Conservation (phyloP, 148 eudicot species). For the Silene latifolia region DNA sequence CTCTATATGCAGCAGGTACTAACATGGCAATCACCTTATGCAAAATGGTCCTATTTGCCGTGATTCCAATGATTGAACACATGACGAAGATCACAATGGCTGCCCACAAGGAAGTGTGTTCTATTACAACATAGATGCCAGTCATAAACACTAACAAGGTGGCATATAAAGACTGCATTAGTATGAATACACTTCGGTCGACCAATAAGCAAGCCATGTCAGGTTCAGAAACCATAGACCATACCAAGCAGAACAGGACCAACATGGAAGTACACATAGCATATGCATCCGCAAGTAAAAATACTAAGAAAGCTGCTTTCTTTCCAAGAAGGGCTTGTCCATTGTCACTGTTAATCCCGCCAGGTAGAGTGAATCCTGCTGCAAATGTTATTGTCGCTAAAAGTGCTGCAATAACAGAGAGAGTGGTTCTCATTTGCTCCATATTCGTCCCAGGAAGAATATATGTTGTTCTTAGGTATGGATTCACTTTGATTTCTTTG, state of each 20-base stretch:
- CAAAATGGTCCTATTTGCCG: too few relatives aligned
- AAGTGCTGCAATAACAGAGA: slow-evolving; percentile 9
- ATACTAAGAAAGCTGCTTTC: background rate
- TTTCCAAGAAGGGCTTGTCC: background rate
- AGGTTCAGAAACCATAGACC: background rate
- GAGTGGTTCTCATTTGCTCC: background rate
- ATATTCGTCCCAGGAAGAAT: too few relatives aligned
- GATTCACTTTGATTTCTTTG: background rate
- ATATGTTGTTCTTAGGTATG: background rate
- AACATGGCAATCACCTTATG: too few relatives aligned
- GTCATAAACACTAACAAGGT: slow-evolving; percentile 13
- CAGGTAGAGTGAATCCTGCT: slow-evolving; percentile 11
- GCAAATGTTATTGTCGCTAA: slow-evolving; percentile 11
- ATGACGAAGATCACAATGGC: background rate
- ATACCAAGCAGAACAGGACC: background rate
- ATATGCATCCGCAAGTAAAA: too few relatives aligned
- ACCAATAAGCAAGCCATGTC: background rate
- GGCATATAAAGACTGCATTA: slow-evolving; percentile 2
- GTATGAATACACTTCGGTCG: background rate
- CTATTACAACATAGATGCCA: slow-evolving; percentile 3
- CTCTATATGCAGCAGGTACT: too few relatives aligned
- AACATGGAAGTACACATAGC: too few relatives aligned
- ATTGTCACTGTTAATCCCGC: background rate
- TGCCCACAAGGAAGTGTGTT: too few relatives aligned
- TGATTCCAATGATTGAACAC: background rate